Percentiles rank a stretch among this genome's conserved stretches.
Conservation (phyloP, 1,139 yeast genomes). For the Lodderomyces parapsilosis region DNA sequence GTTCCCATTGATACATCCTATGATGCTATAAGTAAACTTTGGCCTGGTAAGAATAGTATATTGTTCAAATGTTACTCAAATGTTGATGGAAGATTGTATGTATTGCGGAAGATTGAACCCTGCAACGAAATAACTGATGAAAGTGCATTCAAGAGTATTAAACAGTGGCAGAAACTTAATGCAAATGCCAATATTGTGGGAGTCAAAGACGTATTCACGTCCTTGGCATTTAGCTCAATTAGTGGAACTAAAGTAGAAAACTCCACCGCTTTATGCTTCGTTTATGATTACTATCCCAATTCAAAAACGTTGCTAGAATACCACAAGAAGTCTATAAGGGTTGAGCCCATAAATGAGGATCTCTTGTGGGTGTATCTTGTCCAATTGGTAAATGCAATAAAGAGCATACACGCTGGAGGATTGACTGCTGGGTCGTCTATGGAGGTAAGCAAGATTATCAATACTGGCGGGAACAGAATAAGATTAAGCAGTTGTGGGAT, state of each 20-base stretch:
- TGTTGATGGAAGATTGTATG: slow-evolving; percentile 74
- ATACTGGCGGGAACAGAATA: slow-evolving; percentile 69
- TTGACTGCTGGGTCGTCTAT: slow-evolving; percentile 62
- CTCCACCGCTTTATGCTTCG: slow-evolving; percentile 39
- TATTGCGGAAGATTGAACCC: slow-evolving; percentile 71
- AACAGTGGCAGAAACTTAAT: slow-evolving; percentile 40
- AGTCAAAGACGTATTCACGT: slow-evolving; percentile 80
- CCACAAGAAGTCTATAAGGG: slow-evolving; percentile 35
- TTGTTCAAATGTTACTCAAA: slow-evolving; percentile 81
- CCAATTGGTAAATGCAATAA: slow-evolving; percentile 70
- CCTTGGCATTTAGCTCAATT: slow-evolving; percentile 60
- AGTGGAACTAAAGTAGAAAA: slow-evolving; percentile 49
- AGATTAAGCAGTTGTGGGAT: slow-evolving; percentile 73
- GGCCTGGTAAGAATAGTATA: slow-evolving; percentile 60
- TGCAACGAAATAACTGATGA: slow-evolving; percentile 52
- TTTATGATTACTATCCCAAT: slow-evolving; percentile 44
- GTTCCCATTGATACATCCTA: slow-evolving; percentile 74
- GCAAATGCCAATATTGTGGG: slow-evolving; percentile 61
- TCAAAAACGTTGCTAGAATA: slow-evolving; percentile 32
- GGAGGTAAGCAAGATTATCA: slow-evolving; percentile 66
- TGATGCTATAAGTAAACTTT: slow-evolving; percentile 48
- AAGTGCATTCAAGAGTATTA: slow-evolving; percentile 36
- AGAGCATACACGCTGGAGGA: slow-evolving; percentile 58
- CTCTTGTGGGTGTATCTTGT: slow-evolving; percentile 72
- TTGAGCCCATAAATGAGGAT: slow-evolving; percentile 58